Conservation (phyloP, 2,329 filamentous ascomycete species). For the Aciculosporium take region DNA sequence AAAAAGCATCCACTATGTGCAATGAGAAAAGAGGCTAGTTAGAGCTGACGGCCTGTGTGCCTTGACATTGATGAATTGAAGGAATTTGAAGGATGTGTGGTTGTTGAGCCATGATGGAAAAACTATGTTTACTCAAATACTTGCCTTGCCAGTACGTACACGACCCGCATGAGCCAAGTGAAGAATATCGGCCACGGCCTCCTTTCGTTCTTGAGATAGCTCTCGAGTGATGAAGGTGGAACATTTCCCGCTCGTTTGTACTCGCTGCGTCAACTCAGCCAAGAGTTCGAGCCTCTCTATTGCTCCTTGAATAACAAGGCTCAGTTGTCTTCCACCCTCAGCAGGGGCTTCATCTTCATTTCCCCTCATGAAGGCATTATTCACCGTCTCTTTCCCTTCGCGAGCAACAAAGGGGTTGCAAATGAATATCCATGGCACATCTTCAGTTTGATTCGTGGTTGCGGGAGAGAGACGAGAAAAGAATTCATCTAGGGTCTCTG, state of each 20-base stretch:
- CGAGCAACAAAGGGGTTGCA: slow-evolving; percentile 44
- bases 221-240: slow-evolving; percentile 26
- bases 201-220: slow-evolving; percentile 34
- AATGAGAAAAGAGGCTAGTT: neutral
- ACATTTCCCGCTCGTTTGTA: slow-evolving; percentile 22
- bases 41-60: neutral
- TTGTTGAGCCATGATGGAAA: neutral
- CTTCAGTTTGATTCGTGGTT: slow-evolving; percentile 33
- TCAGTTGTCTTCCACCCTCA: slow-evolving; percentile 29
- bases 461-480: slow-evolving; percentile 53
- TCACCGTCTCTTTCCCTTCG: slow-evolving; percentile 18
- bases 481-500: slow-evolving; percentile 51
- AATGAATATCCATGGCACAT: slow-evolving; percentile 58
- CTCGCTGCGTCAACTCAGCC: slow-evolving; percentile 32
- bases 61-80: neutral
- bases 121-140: neutral
- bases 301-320: slow-evolving; percentile 38
- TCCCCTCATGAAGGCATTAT: slow-evolving; percentile 25
- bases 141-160: slow-evolving; percentile 52
- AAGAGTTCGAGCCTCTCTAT: slow-evolving; percentile 33
- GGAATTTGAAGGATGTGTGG: neutral
- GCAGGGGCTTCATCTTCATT: slow-evolving; percentile 36
- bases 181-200: slow-evolving; percentile 41
- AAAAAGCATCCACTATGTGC: slow-evolving; percentile 60
- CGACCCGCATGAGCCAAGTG: slow-evolving; percentile 43